These are phyloP conservation scores for Rhinocladiella similis DNA, from an alignment of 2,329 filamentous ascomycete species.

Conservation along the genomic window DNA sequence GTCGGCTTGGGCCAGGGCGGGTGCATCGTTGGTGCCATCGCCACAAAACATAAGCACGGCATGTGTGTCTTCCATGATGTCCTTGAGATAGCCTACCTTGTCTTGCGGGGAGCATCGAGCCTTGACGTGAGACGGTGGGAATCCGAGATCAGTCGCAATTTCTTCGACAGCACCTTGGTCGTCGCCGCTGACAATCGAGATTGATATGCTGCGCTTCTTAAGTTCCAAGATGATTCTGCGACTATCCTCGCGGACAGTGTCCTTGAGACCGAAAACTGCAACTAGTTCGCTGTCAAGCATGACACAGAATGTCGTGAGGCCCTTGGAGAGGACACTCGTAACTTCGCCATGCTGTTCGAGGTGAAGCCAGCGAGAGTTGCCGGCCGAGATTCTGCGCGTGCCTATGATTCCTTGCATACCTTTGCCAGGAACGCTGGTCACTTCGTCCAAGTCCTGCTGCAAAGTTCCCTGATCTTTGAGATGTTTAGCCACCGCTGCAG, in stretches of 20 bases:
- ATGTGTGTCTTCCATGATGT: conserved; percentile 6
- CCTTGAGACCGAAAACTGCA: conserved; percentile 54
- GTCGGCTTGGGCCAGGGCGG: conserved; percentile 68
- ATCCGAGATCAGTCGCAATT: conserved; percentile 46
- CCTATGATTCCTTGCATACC: conserved; percentile 29
- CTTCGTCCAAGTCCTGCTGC: conserved; percentile 25
- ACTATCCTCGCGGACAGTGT: conserved; percentile 52
- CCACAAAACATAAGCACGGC: conserved; percentile 65
- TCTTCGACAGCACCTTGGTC: conserved; percentile 49
- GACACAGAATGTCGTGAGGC: conserved; percentile 59
- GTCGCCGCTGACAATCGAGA: conserved; percentile 61
- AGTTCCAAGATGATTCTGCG: conserved; percentile 54
- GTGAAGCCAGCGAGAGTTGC: conserved; percentile 37
- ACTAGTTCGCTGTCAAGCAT: conserved; percentile 46
- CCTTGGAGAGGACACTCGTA: conserved; percentile 38
- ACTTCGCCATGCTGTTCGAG: conserved; percentile 35
- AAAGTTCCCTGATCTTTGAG: conserved; percentile 34
- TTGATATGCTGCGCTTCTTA: conserved; percentile 46
- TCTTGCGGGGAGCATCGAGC: conserved; percentile 53
- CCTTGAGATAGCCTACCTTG: conserved; percentile 50
- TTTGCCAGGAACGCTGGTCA: conserved; percentile 33
- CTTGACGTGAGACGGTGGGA: conserved; percentile 42
- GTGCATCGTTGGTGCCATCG: conserved; percentile 78
- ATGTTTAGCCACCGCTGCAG: conserved; percentile 47
- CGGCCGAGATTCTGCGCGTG: conserved; percentile 12